Conservation (phyloP, 2,329 filamentous ascomycete genomes). For the Hawksworthiomyces lignivorus region DNA sequence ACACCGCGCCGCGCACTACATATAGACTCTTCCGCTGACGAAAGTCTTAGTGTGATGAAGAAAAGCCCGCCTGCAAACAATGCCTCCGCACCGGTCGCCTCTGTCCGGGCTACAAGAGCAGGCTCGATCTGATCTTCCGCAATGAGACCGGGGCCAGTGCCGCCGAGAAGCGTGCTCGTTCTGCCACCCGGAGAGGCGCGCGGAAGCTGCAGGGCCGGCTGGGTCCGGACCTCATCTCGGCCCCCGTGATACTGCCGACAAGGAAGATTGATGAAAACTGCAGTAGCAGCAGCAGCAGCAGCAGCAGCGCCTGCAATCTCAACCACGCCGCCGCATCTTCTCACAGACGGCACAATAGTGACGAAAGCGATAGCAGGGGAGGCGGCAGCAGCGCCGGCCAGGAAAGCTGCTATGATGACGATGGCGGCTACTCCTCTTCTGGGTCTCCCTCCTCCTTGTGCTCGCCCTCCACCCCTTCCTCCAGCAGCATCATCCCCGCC, state of each 20-base stretch:
- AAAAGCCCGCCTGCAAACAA: constrained; percentile 57
- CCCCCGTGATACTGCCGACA: too few species aligned
- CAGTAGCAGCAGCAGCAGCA: background rate
- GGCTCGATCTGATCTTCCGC: constrained; percentile 65
- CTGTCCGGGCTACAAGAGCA: constrained; percentile 62
- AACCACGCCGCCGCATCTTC: too few species aligned
- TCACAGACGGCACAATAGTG: too few species aligned
- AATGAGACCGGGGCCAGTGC: constrained; percentile 56
- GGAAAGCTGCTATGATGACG: background rate
- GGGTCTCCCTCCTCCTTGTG: too few species aligned
- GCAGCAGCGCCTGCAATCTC: constrained; percentile 2
- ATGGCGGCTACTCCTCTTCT: constrained; percentile 9
- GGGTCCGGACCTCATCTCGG: too few species aligned
- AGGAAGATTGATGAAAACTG: too few species aligned
- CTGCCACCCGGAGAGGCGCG: constrained; percentile 3
- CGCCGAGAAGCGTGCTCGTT: constrained; percentile 6
- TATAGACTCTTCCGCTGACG: too few species aligned
- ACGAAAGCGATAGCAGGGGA: too few species aligned
- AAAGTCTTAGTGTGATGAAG: constrained; percentile 68
- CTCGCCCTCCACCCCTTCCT: too few species aligned
- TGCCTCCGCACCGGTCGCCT: constrained; percentile 55
- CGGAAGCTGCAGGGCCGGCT: too few species aligned
- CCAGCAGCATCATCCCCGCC: constrained; percentile 24
- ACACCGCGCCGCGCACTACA: constrained; percentile 9
- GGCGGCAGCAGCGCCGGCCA: constrained; percentile 15